A percentile compares a stretch with the other conserved stretches of the same genome.
These are phyloP conservation scores for Elsinoe australis DNA, from an alignment of 2,329 filamentous ascomycete genomes.

Conservation along the genomic window DNA sequence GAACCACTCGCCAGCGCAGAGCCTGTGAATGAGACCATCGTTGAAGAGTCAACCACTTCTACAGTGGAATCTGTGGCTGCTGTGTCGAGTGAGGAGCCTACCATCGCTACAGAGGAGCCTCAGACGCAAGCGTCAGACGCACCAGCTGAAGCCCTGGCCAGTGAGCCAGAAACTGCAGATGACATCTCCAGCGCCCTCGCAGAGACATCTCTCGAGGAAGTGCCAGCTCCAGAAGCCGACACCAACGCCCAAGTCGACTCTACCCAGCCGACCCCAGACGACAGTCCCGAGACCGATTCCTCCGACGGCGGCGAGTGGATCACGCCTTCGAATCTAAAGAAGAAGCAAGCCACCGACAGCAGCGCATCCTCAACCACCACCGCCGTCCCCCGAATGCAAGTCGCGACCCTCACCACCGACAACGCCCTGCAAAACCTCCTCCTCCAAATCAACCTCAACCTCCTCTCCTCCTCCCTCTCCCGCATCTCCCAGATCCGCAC, in stretches of 20 bases:
- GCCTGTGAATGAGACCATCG: neutral
- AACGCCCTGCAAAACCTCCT: slow-evolving; percentile 98
- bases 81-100: no score
- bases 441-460: slow-evolving; percentile 86
- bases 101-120: no score
- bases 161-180: no score
- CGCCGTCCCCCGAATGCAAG: slow-evolving; percentile 61
- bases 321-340: slow-evolving; percentile 83
- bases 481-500: slow-evolving; percentile 80
- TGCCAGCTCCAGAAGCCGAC: slow-evolving; percentile 22
- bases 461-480: slow-evolving; percentile 69
- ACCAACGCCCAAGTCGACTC: slow-evolving; percentile 24
- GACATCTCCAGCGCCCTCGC: no score
- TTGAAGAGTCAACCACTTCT: neutral
- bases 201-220: slow-evolving; percentile 22
- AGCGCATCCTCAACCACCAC: slow-evolving; percentile 35
- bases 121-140: neutral
- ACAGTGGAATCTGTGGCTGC: no score
- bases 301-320: slow-evolving; percentile 75
- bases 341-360: slow-evolving; percentile 63
- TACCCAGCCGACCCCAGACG: slow-evolving; percentile 19
- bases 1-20: slow-evolving; percentile 1
- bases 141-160: neutral
- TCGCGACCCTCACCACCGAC: slow-evolving; percentile 88
- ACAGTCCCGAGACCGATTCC: slow-evolving; percentile 33